A percentile compares a stretch with the other conserved stretches of the same genome.
Conservation (phyloP, 805 yeast species). For the Jamesozyma gamospora region DNA sequence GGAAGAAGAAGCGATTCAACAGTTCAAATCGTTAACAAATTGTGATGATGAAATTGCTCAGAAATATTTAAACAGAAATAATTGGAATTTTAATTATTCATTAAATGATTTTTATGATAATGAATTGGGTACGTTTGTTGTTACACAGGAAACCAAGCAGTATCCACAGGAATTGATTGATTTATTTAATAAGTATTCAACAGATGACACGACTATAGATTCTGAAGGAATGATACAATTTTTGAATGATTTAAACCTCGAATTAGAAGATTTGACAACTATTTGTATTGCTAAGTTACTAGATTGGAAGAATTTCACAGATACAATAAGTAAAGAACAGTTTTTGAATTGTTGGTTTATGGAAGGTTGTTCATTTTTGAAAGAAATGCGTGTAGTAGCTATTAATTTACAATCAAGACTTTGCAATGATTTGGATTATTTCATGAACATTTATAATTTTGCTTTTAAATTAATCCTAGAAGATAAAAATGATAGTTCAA, state of each 20-base stretch:
- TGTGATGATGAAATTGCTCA: conserved; percentile 14
- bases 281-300: conserved; percentile 63
- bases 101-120: conserved; percentile 27
- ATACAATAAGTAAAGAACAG: conserved; percentile 14
- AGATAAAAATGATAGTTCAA: conserved; percentile 42
- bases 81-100: conserved; percentile 25
- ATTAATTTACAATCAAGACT: conserved; percentile 29
- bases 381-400: conserved; percentile 39
- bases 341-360: conserved; percentile 19
- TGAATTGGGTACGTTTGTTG: conserved; percentile 15
- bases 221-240: conserved; percentile 70
- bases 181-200: conserved; percentile 15
- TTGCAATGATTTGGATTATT: conserved; percentile 31
- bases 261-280: conserved; percentile 66
- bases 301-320: conserved; percentile 27
- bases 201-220: conserved; percentile 38
- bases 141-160: neutral
- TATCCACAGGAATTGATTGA: conserved; percentile 14
- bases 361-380: conserved; percentile 26
- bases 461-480: conserved; percentile 61
- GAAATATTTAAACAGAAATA: conserved; percentile 17
- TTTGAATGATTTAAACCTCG: conserved; percentile 54
- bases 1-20: conserved; percentile 8
- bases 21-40: conserved; percentile 19
- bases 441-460: conserved; percentile 55